phyloP scores from a whole-genome alignment of 768 basidiomycete species.

The Boletus bicolor region DNA sequence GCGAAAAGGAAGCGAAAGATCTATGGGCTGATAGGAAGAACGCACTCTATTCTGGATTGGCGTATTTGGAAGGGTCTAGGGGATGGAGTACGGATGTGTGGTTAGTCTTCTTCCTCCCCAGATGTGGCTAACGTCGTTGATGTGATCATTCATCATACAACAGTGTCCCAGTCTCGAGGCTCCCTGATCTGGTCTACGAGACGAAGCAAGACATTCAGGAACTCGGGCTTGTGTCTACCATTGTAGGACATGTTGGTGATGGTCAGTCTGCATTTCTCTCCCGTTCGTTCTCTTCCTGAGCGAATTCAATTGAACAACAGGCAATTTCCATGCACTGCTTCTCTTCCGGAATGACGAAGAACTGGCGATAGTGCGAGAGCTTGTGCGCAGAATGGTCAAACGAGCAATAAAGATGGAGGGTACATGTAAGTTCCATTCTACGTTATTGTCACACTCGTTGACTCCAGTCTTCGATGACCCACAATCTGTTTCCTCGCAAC shows the following conservation, averaged over 20 bases:
- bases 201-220: conserved; percentile 67
- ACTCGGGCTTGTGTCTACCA: conserved; percentile 55
- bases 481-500: background rate
- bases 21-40: conserved; percentile 79
- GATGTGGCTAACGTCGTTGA: background rate
- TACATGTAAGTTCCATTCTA: conserved; percentile 48
- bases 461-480: background rate
- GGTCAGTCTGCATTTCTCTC: conserved; percentile 40
- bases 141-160: background rate
- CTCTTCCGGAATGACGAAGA: conserved; percentile 61
- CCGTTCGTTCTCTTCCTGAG: background rate
- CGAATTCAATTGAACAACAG: conserved; percentile 18
- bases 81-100: conserved; percentile 79
- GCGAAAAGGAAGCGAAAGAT: conserved; percentile 60
- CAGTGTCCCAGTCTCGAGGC: conserved; percentile 60
- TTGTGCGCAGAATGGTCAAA: conserved; percentile 60
- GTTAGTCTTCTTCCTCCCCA: conserved; percentile 32
- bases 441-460: background rate
- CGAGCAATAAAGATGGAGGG: conserved; percentile 70
- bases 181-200: conserved; percentile 62
- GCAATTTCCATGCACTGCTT: conserved; percentile 51
- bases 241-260: conserved; percentile 79
- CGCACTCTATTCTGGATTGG: conserved; percentile 53
- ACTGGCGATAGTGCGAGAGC: conserved; percentile 36
- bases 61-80: conserved; percentile 52